Conservation (phyloP, 2,329 filamentous ascomycete species). For the Venturia oleaginea region DNA sequence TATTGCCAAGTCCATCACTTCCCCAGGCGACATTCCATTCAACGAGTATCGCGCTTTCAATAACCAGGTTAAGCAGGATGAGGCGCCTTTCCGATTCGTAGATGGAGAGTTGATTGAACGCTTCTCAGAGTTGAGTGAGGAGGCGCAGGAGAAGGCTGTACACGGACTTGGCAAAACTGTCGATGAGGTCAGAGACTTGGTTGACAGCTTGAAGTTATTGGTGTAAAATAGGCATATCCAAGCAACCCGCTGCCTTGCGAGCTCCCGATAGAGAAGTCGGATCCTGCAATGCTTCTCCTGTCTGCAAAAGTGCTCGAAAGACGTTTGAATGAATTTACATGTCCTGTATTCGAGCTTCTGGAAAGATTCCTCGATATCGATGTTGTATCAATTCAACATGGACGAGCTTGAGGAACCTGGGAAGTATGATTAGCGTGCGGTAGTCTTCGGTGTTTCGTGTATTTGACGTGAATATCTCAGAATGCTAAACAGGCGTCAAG, state of each 20-base stretch:
- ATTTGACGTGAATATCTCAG: too few relatives aligned
- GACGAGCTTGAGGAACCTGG: too few relatives aligned
- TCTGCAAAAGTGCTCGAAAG: too few relatives aligned
- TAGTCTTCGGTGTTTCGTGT: too few relatives aligned
- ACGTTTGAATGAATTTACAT: too few relatives aligned
- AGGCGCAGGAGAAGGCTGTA: slow-evolving; percentile 45
- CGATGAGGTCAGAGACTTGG: slow-evolving; percentile 51
- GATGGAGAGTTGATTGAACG: slow-evolving; percentile 86
- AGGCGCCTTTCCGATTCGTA: slow-evolving; percentile 77
- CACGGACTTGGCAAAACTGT: slow-evolving; percentile 44
- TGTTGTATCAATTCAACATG: too few relatives aligned
- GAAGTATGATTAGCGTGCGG: too few relatives aligned
- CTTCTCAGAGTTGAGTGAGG: slow-evolving; percentile 64
- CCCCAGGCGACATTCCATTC: slow-evolving; percentile 67
- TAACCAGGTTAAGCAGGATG: slow-evolving; percentile 58
- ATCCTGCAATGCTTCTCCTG: too few relatives aligned
- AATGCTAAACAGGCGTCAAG: too few relatives aligned
- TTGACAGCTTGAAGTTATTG: slow-evolving; percentile 46
- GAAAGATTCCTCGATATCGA: too few relatives aligned
- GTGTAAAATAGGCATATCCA: slow-evolving; percentile 24
- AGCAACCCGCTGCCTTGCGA: background rate
- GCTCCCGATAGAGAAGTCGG: too few relatives aligned
- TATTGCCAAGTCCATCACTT: slow-evolving; percentile 57
- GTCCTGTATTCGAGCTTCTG: too few relatives aligned
- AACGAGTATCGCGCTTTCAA: slow-evolving; percentile 73